Conservation (phyloP, 1,284 basidiomycete species). For the Xerocomus minutiporus region DNA sequence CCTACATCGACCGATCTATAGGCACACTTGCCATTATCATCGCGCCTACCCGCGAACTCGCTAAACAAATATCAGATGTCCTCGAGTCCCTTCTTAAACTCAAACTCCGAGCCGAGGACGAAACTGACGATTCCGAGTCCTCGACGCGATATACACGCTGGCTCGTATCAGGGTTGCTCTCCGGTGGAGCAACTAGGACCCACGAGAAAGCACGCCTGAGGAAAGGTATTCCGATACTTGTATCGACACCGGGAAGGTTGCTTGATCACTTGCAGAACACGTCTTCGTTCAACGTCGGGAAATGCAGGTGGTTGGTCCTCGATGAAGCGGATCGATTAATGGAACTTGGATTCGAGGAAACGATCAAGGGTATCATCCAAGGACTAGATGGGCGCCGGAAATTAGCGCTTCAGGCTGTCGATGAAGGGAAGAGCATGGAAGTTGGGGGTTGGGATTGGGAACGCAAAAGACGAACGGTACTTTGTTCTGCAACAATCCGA, state of each 20-base stretch:
- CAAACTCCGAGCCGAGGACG: conserved; percentile 62
- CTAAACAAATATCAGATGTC: conserved; percentile 92
- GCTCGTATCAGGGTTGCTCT: conserved; percentile 91
- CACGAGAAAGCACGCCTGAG: conserved; percentile 62
- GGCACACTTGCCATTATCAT: conserved; percentile 95
- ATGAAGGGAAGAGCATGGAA: conserved; percentile 66
- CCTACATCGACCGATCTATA: conserved; percentile 83
- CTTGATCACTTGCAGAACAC: conserved; percentile 95
- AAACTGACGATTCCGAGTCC: conserved; percentile 46
- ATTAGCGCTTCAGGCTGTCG: conserved; percentile 67
- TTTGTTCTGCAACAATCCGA: conserved; percentile 96
- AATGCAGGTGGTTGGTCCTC: conserved; percentile 92
- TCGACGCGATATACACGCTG: conserved; percentile 73
- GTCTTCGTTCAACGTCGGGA: conserved; percentile 84
- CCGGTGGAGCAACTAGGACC: conserved; percentile 74
- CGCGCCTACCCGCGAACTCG: conserved; percentile 91
- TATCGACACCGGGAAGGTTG: conserved; percentile 94
- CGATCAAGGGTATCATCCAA: conserved; percentile 84
- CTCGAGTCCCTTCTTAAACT: conserved; percentile 84
- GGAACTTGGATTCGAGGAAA: conserved; percentile 94
- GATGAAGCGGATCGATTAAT: conserved; percentile 98
- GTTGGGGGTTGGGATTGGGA: conserved; percentile 88
- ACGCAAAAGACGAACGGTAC: conserved; percentile 70
- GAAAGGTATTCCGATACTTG: conserved; percentile 77
- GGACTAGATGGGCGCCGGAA: conserved; percentile 77